These are phyloP conservation scores for Eucalyptus victrix DNA, from an alignment of 345 rosid species.

Conservation along the genomic window DNA sequence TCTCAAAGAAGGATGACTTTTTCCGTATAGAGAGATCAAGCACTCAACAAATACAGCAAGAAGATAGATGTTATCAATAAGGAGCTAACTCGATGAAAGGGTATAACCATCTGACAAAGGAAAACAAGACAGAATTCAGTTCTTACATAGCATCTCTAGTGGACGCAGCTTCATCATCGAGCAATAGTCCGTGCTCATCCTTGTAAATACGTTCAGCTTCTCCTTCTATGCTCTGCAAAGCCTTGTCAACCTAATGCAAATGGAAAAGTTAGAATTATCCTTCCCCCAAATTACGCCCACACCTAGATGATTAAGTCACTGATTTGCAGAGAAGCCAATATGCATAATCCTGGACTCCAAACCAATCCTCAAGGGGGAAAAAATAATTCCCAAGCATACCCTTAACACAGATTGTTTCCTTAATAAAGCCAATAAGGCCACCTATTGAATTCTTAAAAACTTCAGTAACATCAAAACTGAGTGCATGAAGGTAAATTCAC, in stretches of 20 bases:
- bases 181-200: constrained; percentile 67
- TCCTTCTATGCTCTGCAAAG: constrained; percentile 82
- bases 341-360: not conserved
- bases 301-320: not conserved
- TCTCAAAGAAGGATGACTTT: not conserved
- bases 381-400: not conserved
- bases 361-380: not conserved
- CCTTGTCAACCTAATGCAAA: constrained; percentile 66
- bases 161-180: constrained; percentile 94
- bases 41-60: not conserved
- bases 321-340: not conserved
- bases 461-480: not conserved
- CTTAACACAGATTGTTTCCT: not conserved
- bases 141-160: constrained; percentile 97
- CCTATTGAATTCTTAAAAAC: not conserved
- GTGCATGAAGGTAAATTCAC: not conserved
- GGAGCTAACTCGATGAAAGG: not conserved
- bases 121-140: not conserved
- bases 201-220: constrained; percentile 92
- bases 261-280: not conserved
- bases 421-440: not conserved
- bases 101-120: not conserved
- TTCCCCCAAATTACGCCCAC: not conserved
- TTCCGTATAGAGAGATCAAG: not conserved
- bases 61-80: not conserved